phyloP scores from a whole-genome alignment of 257 asterid genomes.

The Apocynum venetum region DNA sequence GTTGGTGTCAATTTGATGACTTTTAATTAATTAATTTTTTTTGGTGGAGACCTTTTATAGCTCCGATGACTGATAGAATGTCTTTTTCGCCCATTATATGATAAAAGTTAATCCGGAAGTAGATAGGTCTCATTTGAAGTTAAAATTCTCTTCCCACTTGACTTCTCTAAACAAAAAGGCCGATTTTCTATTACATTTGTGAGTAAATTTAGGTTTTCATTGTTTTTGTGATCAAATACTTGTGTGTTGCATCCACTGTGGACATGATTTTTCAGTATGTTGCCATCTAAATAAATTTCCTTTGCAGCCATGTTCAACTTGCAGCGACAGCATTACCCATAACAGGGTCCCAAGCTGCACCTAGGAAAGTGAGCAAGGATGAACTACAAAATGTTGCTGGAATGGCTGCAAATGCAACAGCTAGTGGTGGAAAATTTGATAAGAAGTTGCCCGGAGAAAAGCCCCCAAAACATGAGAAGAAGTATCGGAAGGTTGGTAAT shows the following conservation, averaged over 20 bases:
- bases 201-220: background rate
- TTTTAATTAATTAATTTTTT: background rate
- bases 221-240: background rate
- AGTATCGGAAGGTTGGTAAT: conserved; percentile 68
- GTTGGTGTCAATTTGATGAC: background rate
- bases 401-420: conserved; percentile 87
- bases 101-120: background rate
- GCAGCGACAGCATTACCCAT: conserved; percentile 89
- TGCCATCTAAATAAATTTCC: conserved; percentile 15
- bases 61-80: background rate
- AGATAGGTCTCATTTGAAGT: background rate
- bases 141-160: background rate
- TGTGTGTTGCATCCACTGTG: background rate
- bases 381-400: conserved; percentile 93
- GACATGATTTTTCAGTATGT: background rate
- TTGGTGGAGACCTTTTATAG: background rate
- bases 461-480: conserved; percentile 86
- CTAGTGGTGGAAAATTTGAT: conserved; percentile 98
- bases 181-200: background rate
- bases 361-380: conserved; percentile 67
- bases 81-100: background rate
- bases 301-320: conserved; percentile 83
- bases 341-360: conserved; percentile 68
- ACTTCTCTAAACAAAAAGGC: background rate
- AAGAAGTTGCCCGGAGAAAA: conserved; percentile 90